Conservation (phyloP, 148 eudicot genomes). For the Camellia granthamiana region DNA sequence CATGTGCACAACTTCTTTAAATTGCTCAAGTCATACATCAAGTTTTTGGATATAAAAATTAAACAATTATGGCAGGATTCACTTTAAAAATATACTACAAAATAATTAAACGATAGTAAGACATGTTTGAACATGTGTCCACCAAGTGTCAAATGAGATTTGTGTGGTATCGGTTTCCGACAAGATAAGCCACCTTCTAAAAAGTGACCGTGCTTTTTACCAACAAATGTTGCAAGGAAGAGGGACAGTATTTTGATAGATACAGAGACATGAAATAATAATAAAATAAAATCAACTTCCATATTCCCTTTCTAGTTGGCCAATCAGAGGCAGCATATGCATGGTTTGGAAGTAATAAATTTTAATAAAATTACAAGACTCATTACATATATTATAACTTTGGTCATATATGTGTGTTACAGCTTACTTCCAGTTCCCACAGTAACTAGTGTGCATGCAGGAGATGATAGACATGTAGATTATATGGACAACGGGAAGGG, state of each 20-base stretch:
- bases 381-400: not conserved
- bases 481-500: not conserved
- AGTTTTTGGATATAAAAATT: not conserved
- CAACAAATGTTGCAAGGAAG: not conserved
- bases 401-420: not conserved
- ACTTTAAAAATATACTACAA: not conserved
- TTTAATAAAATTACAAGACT: not conserved
- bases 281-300: not conserved
- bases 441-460: conserved; percentile 7
- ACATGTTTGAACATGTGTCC: no score
- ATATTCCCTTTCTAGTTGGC: not conserved
- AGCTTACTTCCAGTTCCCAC: not conserved
- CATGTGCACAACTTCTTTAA: no score
- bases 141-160: no score
- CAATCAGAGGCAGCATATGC: not conserved
- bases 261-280: not conserved
- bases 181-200: no score
- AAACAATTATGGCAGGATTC: not conserved
- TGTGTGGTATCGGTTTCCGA: no score
- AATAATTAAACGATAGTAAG: not conserved
- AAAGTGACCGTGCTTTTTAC: not conserved
- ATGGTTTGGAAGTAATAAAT: not conserved
- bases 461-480: not conserved
- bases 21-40: no score
- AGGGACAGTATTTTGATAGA: not conserved